Conservation (phyloP, 805 yeast genomes). For the Starmerella vaccinii region DNA sequence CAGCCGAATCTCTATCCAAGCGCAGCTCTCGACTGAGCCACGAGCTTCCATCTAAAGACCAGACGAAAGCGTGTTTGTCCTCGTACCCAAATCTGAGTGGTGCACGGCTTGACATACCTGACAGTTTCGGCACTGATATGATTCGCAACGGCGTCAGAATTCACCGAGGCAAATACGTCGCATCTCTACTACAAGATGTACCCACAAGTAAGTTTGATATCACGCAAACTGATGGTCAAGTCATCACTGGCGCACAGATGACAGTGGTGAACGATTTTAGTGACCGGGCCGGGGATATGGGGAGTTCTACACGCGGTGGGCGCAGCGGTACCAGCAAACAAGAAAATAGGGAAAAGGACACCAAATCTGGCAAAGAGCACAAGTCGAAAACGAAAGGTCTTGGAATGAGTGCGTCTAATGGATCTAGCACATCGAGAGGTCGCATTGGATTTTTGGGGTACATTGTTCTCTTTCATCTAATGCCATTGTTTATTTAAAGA, state of each 20-base stretch:
- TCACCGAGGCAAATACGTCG: constrained; percentile 24
- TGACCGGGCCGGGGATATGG: neutral
- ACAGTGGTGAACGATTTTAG: constrained; percentile 14
- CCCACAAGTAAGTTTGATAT: constrained; percentile 22
- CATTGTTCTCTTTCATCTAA: no score
- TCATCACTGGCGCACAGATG: constrained; percentile 15
- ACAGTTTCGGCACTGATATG: constrained; percentile 29
- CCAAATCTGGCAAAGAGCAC: neutral
- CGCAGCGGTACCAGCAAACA: neutral
- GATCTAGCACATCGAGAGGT: neutral
- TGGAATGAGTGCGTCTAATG: neutral
- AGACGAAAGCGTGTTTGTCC: constrained; percentile 7
- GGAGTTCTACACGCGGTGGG: neutral
- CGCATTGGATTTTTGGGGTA: neutral
- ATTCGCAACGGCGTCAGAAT: constrained; percentile 30
- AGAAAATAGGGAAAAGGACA: neutral
- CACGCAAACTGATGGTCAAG: constrained; percentile 23
- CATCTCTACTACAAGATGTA: constrained; percentile 16
- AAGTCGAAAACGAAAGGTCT: neutral
- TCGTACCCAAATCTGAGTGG: constrained; percentile 20
- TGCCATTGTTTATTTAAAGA: neutral
- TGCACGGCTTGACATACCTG: constrained; percentile 27
- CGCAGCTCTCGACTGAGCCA: neutral
- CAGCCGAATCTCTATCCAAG: neutral
- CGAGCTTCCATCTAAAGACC: neutral